These are phyloP conservation scores for Calonectria fujianensis DNA, from an alignment of 2,329 filamentous ascomycete species.

Conservation along the genomic window DNA sequence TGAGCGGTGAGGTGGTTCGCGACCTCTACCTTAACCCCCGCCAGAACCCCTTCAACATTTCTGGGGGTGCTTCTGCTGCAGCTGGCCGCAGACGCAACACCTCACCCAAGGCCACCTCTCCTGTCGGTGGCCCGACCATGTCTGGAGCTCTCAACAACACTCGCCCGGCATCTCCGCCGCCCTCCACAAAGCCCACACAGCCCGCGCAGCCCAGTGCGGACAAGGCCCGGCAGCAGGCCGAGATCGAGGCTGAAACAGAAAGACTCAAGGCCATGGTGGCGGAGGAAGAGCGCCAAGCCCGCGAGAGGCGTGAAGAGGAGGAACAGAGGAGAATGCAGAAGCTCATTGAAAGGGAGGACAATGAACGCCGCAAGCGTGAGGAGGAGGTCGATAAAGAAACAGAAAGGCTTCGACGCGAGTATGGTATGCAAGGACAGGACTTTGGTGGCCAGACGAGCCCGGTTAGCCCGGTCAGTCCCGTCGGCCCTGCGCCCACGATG, in stretches of 20 bases:
- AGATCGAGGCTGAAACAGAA: conserved; percentile 85
- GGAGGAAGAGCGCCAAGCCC: conserved; percentile 70
- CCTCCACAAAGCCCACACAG: conserved; percentile 44
- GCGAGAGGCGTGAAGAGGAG: conserved; percentile 71
- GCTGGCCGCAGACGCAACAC: conserved; percentile 58
- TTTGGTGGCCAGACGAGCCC: conserved; percentile 50
- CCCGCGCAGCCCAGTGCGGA: conserved; percentile 42
- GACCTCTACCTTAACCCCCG: conserved; percentile 79
- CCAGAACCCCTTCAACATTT: conserved; percentile 86
- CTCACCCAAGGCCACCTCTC: conserved; percentile 61
- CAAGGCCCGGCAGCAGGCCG: conserved; percentile 58
- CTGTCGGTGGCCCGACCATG: conserved; percentile 51
- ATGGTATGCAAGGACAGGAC: conserved; percentile 74
- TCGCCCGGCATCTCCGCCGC: conserved; percentile 48
- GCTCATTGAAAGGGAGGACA: conserved; percentile 80
- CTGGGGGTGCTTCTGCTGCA: conserved; percentile 61
- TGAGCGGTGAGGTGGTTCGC: conserved; percentile 78
- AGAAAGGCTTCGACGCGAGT: conserved; percentile 82
- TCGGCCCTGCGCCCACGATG: conserved; percentile 54
- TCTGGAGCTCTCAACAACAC: conserved; percentile 63
- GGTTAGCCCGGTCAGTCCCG: conserved; percentile 25
- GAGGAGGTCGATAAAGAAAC: conserved; percentile 86
- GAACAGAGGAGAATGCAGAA: conserved; percentile 75
- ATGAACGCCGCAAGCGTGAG: conserved; percentile 72
- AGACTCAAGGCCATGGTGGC: conserved; percentile 76